Evolutionary conservation across 148 eudicot genomes (phyloP).

Genomic region (Polygonum maritimum): DNA sequence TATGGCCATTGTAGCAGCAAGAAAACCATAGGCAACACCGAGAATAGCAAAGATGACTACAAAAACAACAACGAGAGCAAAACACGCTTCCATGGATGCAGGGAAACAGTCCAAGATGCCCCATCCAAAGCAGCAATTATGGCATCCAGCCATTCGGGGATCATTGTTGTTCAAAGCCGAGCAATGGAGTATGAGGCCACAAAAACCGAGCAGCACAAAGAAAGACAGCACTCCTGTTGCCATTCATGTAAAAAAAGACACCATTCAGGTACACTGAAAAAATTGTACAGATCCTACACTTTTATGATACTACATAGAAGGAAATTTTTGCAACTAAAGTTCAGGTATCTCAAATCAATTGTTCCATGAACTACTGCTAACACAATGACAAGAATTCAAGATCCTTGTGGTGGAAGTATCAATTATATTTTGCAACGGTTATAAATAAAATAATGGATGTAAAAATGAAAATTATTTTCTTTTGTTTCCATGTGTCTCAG

Average conservation of each 20-base stretch:
- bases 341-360: neutral
- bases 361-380: neutral
- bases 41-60: conserved; percentile 81
- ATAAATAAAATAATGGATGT: neutral
- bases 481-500: neutral
- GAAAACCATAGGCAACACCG: conserved; percentile 83
- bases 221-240: conserved; percentile 64
- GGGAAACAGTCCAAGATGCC: conserved; percentile 83
- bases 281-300: neutral
- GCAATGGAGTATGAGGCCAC: conserved; percentile 76
- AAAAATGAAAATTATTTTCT: neutral
- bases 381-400: neutral
- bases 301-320: neutral
- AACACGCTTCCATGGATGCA: conserved; percentile 85
- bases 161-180: conserved; percentile 48
- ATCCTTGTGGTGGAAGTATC: neutral
- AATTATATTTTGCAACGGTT: neutral
- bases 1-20: conserved; percentile 78
- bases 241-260: neutral
- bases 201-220: conserved; percentile 77
- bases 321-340: neutral
- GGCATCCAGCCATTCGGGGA: conserved; percentile 79
- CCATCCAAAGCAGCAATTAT: conserved; percentile 87
- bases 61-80: conserved; percentile 60
- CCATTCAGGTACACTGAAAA: neutral